Conservation (phyloP, 2,329 filamentous ascomycete species). For the Colletotrichum cordylinicola region DNA sequence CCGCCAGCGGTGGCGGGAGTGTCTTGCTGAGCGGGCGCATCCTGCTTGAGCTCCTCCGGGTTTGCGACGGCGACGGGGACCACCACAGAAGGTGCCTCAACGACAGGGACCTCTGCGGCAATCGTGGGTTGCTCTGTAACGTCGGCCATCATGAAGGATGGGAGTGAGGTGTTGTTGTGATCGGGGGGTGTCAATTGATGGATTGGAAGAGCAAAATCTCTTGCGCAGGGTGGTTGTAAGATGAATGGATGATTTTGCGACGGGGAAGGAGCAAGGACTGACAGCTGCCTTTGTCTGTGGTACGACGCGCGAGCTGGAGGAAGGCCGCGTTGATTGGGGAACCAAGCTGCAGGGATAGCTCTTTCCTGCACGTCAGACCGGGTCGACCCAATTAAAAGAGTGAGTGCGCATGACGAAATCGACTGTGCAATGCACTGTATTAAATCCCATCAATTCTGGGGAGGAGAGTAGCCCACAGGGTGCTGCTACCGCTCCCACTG, state of each 20-base stretch:
- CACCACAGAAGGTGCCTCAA: slow-evolving; percentile 19
- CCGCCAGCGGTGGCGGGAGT: slow-evolving; percentile 5
- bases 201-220: background rate
- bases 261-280: background rate
- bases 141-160: slow-evolving; percentile 31
- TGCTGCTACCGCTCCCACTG: background rate
- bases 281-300: slow-evolving; percentile 5
- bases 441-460: background rate
- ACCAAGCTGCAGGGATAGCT: slow-evolving; percentile 21
- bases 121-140: slow-evolving; percentile 30
- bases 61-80: slow-evolving; percentile 29
- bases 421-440: slow-evolving; percentile 17
- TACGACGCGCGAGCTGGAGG: slow-evolving; percentile 16
- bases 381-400: slow-evolving; percentile 1
- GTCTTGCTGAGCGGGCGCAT: slow-evolving; percentile 13
- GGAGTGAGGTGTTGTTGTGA: background rate
- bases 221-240: background rate
- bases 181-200: background rate
- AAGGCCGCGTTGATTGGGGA: slow-evolving; percentile 26
- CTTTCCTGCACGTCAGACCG: slow-evolving; percentile 3
- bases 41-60: slow-evolving; percentile 15
- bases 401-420: background rate
- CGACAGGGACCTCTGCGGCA: slow-evolving; percentile 16
- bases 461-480: background rate
- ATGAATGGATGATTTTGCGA: background rate